Evolutionary conservation across 2,329 filamentous ascomycete genomes (phyloP).

Genomic region (Claviceps arundinis): DNA sequence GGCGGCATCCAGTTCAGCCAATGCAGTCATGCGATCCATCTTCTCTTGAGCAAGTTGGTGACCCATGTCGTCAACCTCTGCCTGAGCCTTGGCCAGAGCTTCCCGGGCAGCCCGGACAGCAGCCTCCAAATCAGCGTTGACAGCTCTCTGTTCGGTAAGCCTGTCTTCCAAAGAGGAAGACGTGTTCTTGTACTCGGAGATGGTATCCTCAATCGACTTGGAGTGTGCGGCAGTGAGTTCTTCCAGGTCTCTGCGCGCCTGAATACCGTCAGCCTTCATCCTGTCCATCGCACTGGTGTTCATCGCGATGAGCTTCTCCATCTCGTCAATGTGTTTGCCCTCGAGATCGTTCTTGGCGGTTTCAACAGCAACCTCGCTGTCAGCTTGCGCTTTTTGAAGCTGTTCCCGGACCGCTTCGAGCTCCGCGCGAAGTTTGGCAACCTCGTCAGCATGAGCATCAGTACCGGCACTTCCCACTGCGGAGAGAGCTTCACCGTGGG

Average conservation of each 20-base stretch:
- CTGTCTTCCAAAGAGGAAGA: slow-evolving; percentile 22
- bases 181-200: slow-evolving; percentile 24
- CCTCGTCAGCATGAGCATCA: slow-evolving; percentile 17
- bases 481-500: slow-evolving; percentile 19
- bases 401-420: slow-evolving; percentile 29
- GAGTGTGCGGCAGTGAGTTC: slow-evolving; percentile 24
- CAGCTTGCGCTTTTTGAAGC: slow-evolving; percentile 30
- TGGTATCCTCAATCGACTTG: slow-evolving; percentile 26
- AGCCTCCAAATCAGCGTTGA: slow-evolving; percentile 22
- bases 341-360: slow-evolving; percentile 31
- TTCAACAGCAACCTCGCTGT: slow-evolving; percentile 32
- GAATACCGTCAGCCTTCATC: slow-evolving; percentile 25
- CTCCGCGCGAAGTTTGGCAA: slow-evolving; percentile 15
- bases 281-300: slow-evolving; percentile 29
- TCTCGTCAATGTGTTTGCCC: slow-evolving; percentile 30
- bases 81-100: slow-evolving; percentile 30
- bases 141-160: slow-evolving; percentile 21
- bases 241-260: slow-evolving; percentile 29
- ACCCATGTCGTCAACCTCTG: slow-evolving; percentile 35
- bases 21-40: slow-evolving; percentile 44
- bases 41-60: slow-evolving; percentile 44
- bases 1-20: slow-evolving; percentile 46
- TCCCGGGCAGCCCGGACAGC: slow-evolving; percentile 26
- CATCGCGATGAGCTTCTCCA: slow-evolving; percentile 31
- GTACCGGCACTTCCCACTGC: slow-evolving; percentile 18